phyloP scores from a whole-genome alignment of 1,139 yeast species.

The Suzukiozyma palmioleophila region DNA sequence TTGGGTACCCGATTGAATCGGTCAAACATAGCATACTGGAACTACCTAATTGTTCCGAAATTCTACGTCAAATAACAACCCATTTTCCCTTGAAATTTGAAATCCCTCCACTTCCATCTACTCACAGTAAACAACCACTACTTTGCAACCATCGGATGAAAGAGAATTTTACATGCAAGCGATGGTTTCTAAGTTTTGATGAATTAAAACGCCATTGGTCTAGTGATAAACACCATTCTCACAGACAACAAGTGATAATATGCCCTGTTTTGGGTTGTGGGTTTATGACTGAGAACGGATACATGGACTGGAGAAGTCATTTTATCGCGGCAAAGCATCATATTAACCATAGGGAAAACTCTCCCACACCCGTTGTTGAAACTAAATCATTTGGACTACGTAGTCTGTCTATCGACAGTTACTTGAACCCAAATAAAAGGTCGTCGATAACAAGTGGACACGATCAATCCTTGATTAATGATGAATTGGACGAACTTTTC shows the following conservation, averaged over 20 bases:
- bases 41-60: background rate
- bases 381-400: too few relatives aligned
- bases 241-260: conserved; percentile 26
- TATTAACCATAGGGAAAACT: conserved; percentile 8
- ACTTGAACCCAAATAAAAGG: too few relatives aligned
- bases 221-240: conserved; percentile 18
- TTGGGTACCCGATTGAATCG: conserved; percentile 32
- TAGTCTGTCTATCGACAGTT: too few relatives aligned
- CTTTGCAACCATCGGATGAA: conserved; percentile 11
- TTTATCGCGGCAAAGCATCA: conserved; percentile 20
- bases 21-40: conserved; percentile 1
- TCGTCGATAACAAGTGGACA: too few relatives aligned
- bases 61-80: conserved; percentile 9
- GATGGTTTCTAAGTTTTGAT: conserved; percentile 11
- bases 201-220: conserved; percentile 20
- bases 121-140: conserved; percentile 17
- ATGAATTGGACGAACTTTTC: background rate
- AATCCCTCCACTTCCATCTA: conserved; percentile 23
- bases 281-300: conserved; percentile 36
- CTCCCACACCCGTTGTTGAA: too few relatives aligned
- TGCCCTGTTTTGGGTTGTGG: conserved; percentile 44
- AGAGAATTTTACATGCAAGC: conserved; percentile 9
- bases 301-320: conserved; percentile 30
- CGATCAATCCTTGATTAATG: background rate
- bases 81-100: conserved; percentile 26